Evolutionary conservation across 129 eudicot species (phyloP), one percentile per base, ranked within the genome.

Genomic region (Rutidosis leptorrhynchoides): DNA sequence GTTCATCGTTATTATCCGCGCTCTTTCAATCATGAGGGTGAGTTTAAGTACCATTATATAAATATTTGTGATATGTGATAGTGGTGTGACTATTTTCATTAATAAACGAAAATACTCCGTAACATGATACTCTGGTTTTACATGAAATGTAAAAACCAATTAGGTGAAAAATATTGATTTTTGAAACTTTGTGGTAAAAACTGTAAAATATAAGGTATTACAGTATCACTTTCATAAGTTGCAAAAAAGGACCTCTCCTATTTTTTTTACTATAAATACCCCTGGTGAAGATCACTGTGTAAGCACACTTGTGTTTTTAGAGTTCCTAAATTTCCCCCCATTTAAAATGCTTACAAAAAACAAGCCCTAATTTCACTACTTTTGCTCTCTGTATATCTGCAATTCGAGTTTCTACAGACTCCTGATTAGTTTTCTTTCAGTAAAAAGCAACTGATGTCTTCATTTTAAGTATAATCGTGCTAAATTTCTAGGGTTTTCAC

Each of bases 311-410:
- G 69, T 16, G 15, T 57, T 67, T 17, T 25, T 45, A 64, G 58
- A 64, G 43, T 19, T 24, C 74, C 74, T 21, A 42, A 67, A 59
- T 59, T 65, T 32, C 79, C 64, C 55, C 22, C 69, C 46, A 58
- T 46, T 15, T 57, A 7, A 57, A 7, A 58, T 59, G 53, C 5
- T 49, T 30, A 74, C 19, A 26, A 26, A 57, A 58, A 68, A 35
- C 57, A 60, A 75, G 55, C 74, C 79, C 74, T 75, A 75, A 68
- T 60, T 67, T 42, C 64, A 64, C 67, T 43, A 25, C 5, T 28
- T 43, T 73, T 30, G 45, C 19, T 21, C 5, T 42, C 66, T 45
- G 35, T 15, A 65, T 63, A 25, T 57, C 48, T 17, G 22, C 45
- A 46, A 49, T 42, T 74, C 59, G 45, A 43, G 52, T 45, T 26